phyloP scores from a whole-genome alignment of 192 early-diverging fungal species.

The Hyaloraphidium curvatum region DNA sequence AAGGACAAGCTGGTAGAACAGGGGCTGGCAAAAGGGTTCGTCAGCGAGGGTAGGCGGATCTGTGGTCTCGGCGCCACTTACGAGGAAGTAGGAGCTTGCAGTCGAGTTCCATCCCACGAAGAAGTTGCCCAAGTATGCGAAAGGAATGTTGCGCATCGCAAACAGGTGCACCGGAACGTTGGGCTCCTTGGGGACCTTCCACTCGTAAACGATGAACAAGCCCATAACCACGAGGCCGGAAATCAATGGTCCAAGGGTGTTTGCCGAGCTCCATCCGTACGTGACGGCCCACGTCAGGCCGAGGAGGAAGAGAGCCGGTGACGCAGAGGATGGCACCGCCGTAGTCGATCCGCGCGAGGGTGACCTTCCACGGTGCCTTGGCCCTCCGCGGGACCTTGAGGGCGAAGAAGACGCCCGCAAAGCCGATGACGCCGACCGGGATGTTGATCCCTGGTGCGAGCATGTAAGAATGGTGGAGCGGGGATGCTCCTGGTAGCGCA shows the following conservation, averaged over 20 bases:
- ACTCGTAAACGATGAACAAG: constrained; percentile 31
- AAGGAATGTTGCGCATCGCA: constrained; percentile 31
- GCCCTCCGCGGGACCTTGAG: too few relatives aligned
- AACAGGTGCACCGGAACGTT: constrained; percentile 30
- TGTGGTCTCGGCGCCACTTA: too few relatives aligned
- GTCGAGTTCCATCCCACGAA: constrained; percentile 35
- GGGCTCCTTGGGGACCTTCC: constrained; percentile 37
- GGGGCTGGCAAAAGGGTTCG: too few relatives aligned
- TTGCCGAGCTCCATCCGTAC: too few relatives aligned
- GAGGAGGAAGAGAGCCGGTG: constrained; percentile 23
- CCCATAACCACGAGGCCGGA: constrained; percentile 17
- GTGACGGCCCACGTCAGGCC: constrained; percentile 37
- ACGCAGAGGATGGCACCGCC: constrained; percentile 21
- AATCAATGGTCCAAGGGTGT: constrained; percentile 1
- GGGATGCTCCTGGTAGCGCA: neutral
- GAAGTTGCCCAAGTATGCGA: constrained; percentile 25
- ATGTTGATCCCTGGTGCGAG: constrained; percentile 37
- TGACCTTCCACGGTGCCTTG: constrained; percentile 2
- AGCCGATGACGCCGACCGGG: constrained; percentile 28
- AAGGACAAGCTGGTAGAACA: constrained; percentile 42
- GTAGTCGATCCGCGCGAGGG: constrained; percentile 25
- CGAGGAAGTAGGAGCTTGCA: constrained; percentile 35
- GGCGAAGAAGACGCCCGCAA: constrained; percentile 23
- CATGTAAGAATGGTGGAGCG: constrained; percentile 13
- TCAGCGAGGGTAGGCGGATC: too few relatives aligned